Evolutionary conservation across 495 filamentous ascomycete species (phyloP), one percentile per base, ranked within the genome.

Genomic region (Aspergillus haitiensis): DNA sequence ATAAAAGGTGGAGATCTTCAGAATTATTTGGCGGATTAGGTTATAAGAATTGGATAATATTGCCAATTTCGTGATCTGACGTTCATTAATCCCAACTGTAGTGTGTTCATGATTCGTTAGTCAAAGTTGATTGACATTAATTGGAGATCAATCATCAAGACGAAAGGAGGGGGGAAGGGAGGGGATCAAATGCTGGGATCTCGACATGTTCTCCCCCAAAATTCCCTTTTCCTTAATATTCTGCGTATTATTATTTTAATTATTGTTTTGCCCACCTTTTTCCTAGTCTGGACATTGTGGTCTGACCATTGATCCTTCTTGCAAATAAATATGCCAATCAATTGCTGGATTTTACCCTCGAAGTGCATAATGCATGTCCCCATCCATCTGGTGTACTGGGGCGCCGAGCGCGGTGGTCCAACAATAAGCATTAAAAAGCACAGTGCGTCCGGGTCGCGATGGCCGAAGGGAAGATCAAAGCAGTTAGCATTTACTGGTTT

Each of bases 401-500:
- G 55, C 35, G 55, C 46, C 45, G 34, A 58, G 45, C 46, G 16
- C 46, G 33, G 44, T 46, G 55, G 50, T 37, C 50, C 58, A 54
- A 49, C 51, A 42, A 48, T 49, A 60, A 60, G 58, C 58, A 60
- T 7, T 35, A 15, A 27, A 27, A 33, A 49, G 58, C 58, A 60
- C 58, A 39, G 56, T 45, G 31, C 31, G 36, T 35, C 33, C 5
- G 34, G 46, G 45, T n/a, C 37, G 35, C 36, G 39, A 33, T 9
- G 27, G 49, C 57, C 15, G 21, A 31, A 51, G 21, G 21, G 21
- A 27, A 27, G 21, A 27, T 27, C 21, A 34, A 32, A 50, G 36
- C 42, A 52, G 62, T 58, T 58, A 59, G 62, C 62, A 64, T 61
- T 64, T 64, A 64, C 62, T 61, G 58, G 51, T 56, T 63, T 59